Base-by-base conservation (phyloP, 352 stramenopile species). In the Plasmopara viticola region DNA sequence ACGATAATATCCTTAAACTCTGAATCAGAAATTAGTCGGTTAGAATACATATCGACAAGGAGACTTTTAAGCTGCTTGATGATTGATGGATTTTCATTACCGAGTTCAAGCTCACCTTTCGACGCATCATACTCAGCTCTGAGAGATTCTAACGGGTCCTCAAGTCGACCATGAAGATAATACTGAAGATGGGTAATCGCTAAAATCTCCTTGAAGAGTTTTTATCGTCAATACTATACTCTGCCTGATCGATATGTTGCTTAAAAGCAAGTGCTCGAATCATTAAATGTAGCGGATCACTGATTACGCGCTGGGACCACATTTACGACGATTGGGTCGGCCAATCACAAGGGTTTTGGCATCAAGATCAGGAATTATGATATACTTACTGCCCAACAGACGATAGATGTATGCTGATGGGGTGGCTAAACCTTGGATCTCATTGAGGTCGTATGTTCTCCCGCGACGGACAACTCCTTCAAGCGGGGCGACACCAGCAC, bases 1-100 rank as follows among this genome's bases (percentile, higher is more conserved):
- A 42, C 31, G 15, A 56, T 56, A 43, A 51, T 51, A 30, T 57
- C 6, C 44, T 64, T 59, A 25, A 59, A 64, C 33, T 58, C 45
- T 41, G 41, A 35, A 56, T 58, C 45, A 10, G 44, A 55, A 59
- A 58, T 64, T 41, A 64, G 18, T 33, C 20, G 20, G 20, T 25
- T 25, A 25, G 20, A 25, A 25, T 25, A 25, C 56, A 64, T 64
- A 64, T 64, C 56, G 3, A 57, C 45, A 13, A 4, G 18, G 6
- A 64, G 29, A 0, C n/a, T 14, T 20, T 59, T 64, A 1, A 64
- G 30, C 30, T 64, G 56, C 38, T 62, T 57, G 34, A 35, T 35
- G 31, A 35, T 35, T 35, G 31, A 35, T 8, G 10, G 10, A 2
- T 35, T 35, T 6, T 35, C 31, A 2, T 35, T 35, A 35, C 31